A percentile compares a stretch with the other conserved stretches of the same genome.
phyloP scores from a whole-genome alignment of 805 yeast species.

The Soucietia sequanensis region DNA sequence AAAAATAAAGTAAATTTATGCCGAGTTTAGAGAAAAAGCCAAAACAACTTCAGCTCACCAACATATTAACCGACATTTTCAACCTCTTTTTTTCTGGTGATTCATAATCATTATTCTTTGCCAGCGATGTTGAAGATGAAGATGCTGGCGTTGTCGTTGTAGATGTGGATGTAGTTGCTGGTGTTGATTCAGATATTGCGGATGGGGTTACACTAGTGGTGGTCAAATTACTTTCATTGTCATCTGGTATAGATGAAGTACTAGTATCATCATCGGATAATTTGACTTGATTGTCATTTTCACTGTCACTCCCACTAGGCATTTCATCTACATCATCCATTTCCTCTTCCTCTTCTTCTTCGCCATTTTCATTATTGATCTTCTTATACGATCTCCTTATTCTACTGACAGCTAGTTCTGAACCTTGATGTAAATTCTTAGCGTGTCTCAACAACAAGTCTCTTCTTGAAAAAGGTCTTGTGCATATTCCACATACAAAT shows the following conservation, averaged over 20 bases:
- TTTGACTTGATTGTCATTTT: background rate
- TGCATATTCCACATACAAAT: conserved; percentile 43
- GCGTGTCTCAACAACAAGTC: conserved; percentile 45
- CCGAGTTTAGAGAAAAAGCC: no score
- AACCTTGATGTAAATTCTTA: conserved; percentile 43
- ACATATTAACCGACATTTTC: conserved; percentile 43
- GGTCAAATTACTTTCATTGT: background rate
- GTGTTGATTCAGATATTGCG: background rate
- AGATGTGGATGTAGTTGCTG: conserved; percentile 1
- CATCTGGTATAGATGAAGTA: background rate
- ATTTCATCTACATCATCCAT: conserved; percentile 4
- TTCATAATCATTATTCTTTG: conserved; percentile 18
- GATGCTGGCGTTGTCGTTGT: background rate
- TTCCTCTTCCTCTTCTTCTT: conserved; percentile 6
- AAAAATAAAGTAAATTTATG: no score
- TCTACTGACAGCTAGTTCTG: conserved; percentile 42
- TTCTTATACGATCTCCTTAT: conserved; percentile 37
- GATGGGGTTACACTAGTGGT: conserved; percentile 2
- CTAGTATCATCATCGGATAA: background rate
- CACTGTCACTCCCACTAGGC: no score
- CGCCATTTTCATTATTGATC: conserved; percentile 9
- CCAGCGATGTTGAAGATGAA: no score
- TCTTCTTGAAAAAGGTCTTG: conserved; percentile 41
- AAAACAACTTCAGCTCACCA: conserved; percentile 42
- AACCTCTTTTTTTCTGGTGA: conserved; percentile 30